Evolutionary conservation across 2,329 filamentous ascomycete species (phyloP).

Genomic region (Claviceps africana): DNA sequence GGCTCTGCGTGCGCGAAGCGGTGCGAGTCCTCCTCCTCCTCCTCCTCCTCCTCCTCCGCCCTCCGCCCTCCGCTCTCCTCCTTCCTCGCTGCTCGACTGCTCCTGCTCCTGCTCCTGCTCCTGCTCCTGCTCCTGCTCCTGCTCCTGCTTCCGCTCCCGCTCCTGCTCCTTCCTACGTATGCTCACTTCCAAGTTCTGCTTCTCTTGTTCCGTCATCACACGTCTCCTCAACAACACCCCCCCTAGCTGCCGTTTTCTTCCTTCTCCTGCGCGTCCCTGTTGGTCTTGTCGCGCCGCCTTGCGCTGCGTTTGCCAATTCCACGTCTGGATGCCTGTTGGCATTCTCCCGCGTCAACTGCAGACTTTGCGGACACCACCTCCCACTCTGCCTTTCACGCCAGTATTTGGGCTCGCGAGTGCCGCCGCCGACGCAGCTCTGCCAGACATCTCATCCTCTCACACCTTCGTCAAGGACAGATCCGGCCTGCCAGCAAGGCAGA

Average conservation of each 20-base stretch:
- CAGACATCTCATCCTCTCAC: background rate
- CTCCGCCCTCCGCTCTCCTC: no score
- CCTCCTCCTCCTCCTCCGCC: background rate
- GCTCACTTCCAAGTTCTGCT: background rate
- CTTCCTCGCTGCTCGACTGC: background rate
- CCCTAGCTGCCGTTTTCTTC: background rate
- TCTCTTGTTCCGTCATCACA: conserved; percentile 4
- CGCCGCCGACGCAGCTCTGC: background rate
- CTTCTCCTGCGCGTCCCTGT: background rate
- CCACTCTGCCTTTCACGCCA: background rate
- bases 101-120: background rate
- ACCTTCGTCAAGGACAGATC: background rate
- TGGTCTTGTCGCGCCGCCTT: background rate
- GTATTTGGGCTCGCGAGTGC: background rate
- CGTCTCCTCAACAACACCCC: background rate
- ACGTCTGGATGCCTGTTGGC: background rate
- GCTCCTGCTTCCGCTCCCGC: background rate
- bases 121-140: background rate
- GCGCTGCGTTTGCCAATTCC: conserved; percentile 2
- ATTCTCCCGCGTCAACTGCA: background rate
- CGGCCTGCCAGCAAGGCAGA: background rate
- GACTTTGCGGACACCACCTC: conserved; percentile 1
- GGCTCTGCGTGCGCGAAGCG: conserved; percentile 5
- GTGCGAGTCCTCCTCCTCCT: conserved; percentile 1
- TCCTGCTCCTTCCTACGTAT: no score